Conservation (phyloP, 2,329 filamentous ascomycete species). For the Nothomitra cinnamomea region DNA sequence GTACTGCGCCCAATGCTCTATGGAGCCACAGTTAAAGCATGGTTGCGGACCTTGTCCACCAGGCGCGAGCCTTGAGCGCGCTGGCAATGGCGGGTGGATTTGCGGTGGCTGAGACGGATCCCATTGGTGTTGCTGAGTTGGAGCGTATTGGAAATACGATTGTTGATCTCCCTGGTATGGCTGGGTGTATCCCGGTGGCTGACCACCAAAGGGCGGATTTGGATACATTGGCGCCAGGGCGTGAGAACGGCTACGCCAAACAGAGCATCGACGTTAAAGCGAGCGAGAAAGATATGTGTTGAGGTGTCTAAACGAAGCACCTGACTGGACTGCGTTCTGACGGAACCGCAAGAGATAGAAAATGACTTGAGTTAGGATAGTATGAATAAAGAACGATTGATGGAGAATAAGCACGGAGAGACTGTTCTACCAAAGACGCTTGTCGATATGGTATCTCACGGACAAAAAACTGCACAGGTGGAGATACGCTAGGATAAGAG, state of each 20-base stretch:
- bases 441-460: neutral
- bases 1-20: slow-evolving; percentile 19
- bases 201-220: neutral
- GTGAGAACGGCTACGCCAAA: neutral
- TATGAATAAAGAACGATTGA: neutral
- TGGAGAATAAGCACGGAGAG: neutral
- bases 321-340: slow-evolving; percentile 3
- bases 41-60: slow-evolving; percentile 10
- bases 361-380: neutral
- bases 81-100: neutral
- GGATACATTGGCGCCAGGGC: neutral
- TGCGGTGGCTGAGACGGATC: slow-evolving; percentile 6
- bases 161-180: neutral
- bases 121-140: slow-evolving; percentile 9
- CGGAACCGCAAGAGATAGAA: neutral
- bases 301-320: neutral
- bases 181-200: neutral
- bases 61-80: slow-evolving; percentile 5
- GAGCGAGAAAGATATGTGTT: neutral
- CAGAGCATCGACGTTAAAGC: slow-evolving; percentile 2
- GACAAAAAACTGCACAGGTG: neutral
- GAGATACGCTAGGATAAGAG: neutral
- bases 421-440: neutral
- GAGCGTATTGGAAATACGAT: neutral
- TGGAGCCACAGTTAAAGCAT: slow-evolving; percentile 21